Evolutionary conservation across 108 stramenopile genomes (phyloP), one percentile per base, ranked within the genome.

Genomic region (Phaeodactylum tricornutum): DNA sequence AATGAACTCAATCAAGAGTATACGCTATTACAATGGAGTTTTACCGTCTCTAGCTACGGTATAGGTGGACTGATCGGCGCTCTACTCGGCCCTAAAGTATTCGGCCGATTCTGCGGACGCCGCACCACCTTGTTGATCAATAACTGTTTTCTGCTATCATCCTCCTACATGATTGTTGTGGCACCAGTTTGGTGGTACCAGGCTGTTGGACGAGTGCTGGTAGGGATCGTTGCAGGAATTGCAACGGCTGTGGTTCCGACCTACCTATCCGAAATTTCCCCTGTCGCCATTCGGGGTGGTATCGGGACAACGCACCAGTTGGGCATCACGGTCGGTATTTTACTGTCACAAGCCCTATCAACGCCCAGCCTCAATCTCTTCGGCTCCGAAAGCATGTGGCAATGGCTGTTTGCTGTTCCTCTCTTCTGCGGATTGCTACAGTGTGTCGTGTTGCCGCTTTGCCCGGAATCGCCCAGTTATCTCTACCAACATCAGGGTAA

Each of bases 281-380:
- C 62, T n/a, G 47, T 64, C 12, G 55, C 21, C 8, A 30, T 53
- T 39, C 62, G 62, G 5, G 62, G 62, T 22, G 62, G 55, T 14
- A 55, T 64, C 3, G 62, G 62, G 15, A 64, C 62, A 29, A 57
- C 57, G 55, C 62, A 64, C 26, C 55, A 64, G 26, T 35, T 64
- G 29, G 62, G 62, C 14, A 64, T 64, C n/a, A 64, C 62, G n/a
- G 29, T 64, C 29, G 62, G 62, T n/a, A 64, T 64, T 50, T 31
- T 64, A 1, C 26, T 64, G 12, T 49, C 55, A 1, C 62, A 64
- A 32, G 55, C 54, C 28, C 24, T 64, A 36, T 57, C 55, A 4
- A 64, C 62, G 2, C 62, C 62, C 9, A 64, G 62, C 46, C 43
- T 64, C 31, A 40, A 57, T 30, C 7, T 64, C 4, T 49, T 64